Conservation (phyloP, 257 asterid genomes). For the Prunella vulgaris region DNA sequence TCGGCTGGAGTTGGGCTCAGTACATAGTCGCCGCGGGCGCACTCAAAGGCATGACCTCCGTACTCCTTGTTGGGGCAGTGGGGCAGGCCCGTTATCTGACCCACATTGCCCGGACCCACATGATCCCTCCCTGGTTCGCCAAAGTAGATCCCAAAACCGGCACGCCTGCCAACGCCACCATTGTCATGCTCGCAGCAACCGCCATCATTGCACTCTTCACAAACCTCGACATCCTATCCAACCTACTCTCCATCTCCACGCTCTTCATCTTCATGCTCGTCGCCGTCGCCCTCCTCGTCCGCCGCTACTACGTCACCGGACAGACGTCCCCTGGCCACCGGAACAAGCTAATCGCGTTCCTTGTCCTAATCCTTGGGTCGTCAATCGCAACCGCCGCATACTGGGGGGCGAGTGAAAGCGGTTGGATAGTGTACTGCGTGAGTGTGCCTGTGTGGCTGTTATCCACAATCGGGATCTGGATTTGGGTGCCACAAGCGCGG, state of each 20-base stretch:
- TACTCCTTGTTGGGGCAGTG: slow-evolving; percentile 44
- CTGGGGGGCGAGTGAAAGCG: slow-evolving; percentile 34
- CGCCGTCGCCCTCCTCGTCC: slow-evolving; percentile 45
- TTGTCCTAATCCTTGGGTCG: slow-evolving; percentile 32
- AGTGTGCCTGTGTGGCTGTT: slow-evolving; percentile 39
- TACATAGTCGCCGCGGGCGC: slow-evolving; percentile 57
- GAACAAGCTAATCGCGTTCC: slow-evolving; percentile 29
- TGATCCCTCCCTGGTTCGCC: slow-evolving; percentile 65
- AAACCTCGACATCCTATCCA: slow-evolving; percentile 28
- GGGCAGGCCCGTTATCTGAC: slow-evolving; percentile 63
- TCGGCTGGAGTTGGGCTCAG: slow-evolving; percentile 60
- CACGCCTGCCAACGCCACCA: slow-evolving; percentile 47
- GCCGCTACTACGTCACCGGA: slow-evolving; percentile 46
- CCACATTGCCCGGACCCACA: slow-evolving; percentile 57
- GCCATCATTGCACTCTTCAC: slow-evolving; percentile 49
- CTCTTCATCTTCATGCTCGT: slow-evolving; percentile 55
- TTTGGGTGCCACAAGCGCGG: slow-evolving; percentile 41
- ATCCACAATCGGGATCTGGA: slow-evolving; percentile 33
- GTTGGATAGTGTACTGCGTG: slow-evolving; percentile 48
- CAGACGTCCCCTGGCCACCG: slow-evolving; percentile 32
- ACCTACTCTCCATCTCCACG: slow-evolving; percentile 43
- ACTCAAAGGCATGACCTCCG: slow-evolving; percentile 54
- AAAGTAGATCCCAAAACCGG: slow-evolving; percentile 45
- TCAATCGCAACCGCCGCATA: slow-evolving; percentile 36
- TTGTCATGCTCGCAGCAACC: slow-evolving; percentile 36